These are phyloP conservation scores for Tephrocybe sp. DNA, from an alignment of 768 basidiomycete species.

Conservation along the genomic window DNA sequence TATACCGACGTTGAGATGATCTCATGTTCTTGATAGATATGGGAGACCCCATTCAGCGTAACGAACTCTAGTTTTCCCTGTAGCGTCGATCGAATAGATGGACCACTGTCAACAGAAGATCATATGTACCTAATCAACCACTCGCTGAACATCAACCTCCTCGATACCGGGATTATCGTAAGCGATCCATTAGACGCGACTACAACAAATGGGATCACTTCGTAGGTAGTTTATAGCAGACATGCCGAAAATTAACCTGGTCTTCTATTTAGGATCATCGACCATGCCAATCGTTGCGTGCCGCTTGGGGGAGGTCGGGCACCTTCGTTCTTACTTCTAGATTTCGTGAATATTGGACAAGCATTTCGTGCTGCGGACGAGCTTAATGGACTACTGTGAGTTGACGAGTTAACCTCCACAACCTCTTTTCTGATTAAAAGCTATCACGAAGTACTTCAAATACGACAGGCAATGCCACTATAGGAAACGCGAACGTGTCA, in stretches of 20 bases:
- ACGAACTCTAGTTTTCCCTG: slow-evolving; percentile 55
- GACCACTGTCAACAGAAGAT: slow-evolving; percentile 46
- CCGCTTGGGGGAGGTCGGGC: slow-evolving; percentile 43
- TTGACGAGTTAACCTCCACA: too few relatives aligned
- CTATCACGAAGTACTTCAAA: background rate
- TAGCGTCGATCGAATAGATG: slow-evolving; percentile 48
- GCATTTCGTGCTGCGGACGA: slow-evolving; percentile 41
- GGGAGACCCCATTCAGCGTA: slow-evolving; percentile 57
- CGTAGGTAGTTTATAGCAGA: slow-evolving; percentile 26
- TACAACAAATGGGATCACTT: slow-evolving; percentile 35
- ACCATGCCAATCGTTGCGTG: slow-evolving; percentile 43
- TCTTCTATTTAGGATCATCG: slow-evolving; percentile 29
- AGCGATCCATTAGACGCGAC: slow-evolving; percentile 25
- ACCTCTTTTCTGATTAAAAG: background rate
- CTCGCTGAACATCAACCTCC: slow-evolving; percentile 46
- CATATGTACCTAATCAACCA: slow-evolving; percentile 66
- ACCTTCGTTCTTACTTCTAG: slow-evolving; percentile 53
- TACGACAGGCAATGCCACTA: too few relatives aligned
- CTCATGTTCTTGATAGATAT: slow-evolving; percentile 34
- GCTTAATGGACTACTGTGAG: slow-evolving; percentile 38
- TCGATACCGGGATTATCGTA: slow-evolving; percentile 32
- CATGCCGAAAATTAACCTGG: background rate
- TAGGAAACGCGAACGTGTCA: too few relatives aligned
- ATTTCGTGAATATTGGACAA: slow-evolving; percentile 51
- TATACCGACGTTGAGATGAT: background rate